Base-by-base conservation (phyloP, 2,329 filamentous ascomycete species). In the Capronia americana region DNA sequence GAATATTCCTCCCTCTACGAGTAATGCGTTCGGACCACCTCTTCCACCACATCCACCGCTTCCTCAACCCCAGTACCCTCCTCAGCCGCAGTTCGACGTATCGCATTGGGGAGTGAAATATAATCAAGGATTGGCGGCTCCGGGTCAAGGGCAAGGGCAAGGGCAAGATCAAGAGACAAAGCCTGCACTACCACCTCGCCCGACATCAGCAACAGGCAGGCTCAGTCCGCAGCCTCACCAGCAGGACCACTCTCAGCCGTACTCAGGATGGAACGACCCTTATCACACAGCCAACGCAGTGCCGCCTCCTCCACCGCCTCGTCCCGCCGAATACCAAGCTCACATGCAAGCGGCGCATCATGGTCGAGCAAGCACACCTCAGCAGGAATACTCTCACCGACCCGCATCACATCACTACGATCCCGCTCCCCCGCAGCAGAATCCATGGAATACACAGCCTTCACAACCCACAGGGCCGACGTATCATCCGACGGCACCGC, bases 21-120 rank as follows among this genome's bases (percentile, higher is more conserved):
- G n/a, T n/a, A 57, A 68, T 50, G 60, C 53, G 7, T 68, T 67
- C 14, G 69, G 65, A 54, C 66, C 66, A 46, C 69, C 70, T n/a
- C 67, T 66, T 14, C 69, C 65, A 17, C 67, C 69, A 50, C 67
- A 66, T 28, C 69, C 61, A n/a, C 57, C 62, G 23, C 51, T 20
- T 44, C 38, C 38, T 44, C 38, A 57, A 30, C 34, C 30, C 10
- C 64, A 55, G 50, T 66, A 58, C 50, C 63, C 66, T 32, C 57
- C 65, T 23, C 53, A 66, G 51, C 63, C 66, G 53, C 54, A 46
- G 28, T 66, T 69, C 57, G 77, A 80, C 69, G 78, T 78, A 14
- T 74, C 77, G 17, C 71, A 72, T 17, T 82, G 80, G 80, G 80
- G 80, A 28, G 79, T 81, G 54, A 76, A 77, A 61, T 82, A 79